A percentile compares a stretch with the other conserved stretches of the same genome.
Evolutionary conservation across 2,329 filamentous ascomycete genomes (phyloP).

Genomic region (Pestalotiopsis sp.): DNA sequence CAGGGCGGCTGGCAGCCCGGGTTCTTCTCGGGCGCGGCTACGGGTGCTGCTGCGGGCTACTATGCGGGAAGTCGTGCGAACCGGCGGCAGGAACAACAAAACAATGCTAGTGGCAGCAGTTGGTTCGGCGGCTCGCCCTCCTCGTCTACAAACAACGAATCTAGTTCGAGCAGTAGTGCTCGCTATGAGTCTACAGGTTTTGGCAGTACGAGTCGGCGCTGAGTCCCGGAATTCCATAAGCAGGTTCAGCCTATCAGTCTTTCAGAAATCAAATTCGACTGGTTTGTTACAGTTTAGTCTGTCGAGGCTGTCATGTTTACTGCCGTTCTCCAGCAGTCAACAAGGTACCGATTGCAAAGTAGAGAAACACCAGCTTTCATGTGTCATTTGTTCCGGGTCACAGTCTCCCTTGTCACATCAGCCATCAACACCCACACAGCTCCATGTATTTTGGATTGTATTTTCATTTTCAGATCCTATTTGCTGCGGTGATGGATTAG

Average conservation of each 20-base stretch:
- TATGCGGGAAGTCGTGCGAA: constrained; percentile 52
- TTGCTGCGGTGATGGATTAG: not conserved
- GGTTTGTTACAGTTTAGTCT: no score
- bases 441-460: not conserved
- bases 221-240: constrained; percentile 4
- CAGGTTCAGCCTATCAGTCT: no score
- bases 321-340: no score
- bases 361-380: no score
- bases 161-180: constrained; percentile 45
- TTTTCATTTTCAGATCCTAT: not conserved
- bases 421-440: not conserved
- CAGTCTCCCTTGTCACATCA: not conserved
- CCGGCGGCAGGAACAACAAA: constrained; percentile 30
- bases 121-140: constrained; percentile 31
- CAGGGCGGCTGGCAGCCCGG: constrained; percentile 66
- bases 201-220: constrained; percentile 67
- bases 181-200: constrained; percentile 73
- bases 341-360: no score
- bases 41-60: constrained; percentile 72
- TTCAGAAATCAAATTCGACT: not conserved
- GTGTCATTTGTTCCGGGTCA: no score
- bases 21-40: constrained; percentile 72
- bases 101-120: constrained; percentile 25
- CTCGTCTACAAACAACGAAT: constrained; percentile 28
- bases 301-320: no score